A percentile compares a stretch with the other conserved stretches of the same genome.
These are phyloP conservation scores for Candida piceae DNA, from an alignment of 805 yeast genomes.

Conservation along the genomic window DNA sequence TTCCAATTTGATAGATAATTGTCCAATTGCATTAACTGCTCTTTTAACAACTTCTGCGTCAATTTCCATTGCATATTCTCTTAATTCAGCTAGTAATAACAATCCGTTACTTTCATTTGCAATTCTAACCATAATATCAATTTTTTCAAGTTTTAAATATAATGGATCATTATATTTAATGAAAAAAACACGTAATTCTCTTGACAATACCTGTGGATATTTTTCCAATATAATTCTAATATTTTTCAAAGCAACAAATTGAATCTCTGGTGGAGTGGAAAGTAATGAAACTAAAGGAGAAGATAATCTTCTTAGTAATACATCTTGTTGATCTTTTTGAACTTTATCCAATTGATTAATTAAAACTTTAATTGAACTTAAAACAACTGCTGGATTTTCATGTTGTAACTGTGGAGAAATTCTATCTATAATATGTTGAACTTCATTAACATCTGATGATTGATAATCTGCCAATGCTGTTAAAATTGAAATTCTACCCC, in stretches of 20 bases:
- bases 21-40: slow-evolving; percentile 63
- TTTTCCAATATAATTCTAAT: slow-evolving; percentile 85
- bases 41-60: slow-evolving; percentile 72
- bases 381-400: slow-evolving; percentile 91
- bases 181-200: slow-evolving; percentile 84
- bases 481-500: slow-evolving; percentile 94
- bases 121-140: slow-evolving; percentile 68
- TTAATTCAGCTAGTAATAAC: slow-evolving; percentile 60
- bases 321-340: slow-evolving; percentile 31
- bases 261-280: slow-evolving; percentile 89
- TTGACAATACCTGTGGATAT: slow-evolving; percentile 72
- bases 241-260: slow-evolving; percentile 87
- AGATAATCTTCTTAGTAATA: slow-evolving; percentile 61
- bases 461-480: slow-evolving; percentile 73
- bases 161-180: slow-evolving; percentile 83
- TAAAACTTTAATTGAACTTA: slow-evolving; percentile 77
- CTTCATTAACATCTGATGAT: slow-evolving; percentile 55
- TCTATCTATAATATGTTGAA: slow-evolving; percentile 80
- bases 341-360: slow-evolving; percentile 59
- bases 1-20: slow-evolving; percentile 61
- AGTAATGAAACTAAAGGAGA: slow-evolving; percentile 86
- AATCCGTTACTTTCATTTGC: slow-evolving; percentile 56
- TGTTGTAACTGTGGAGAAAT: slow-evolving; percentile 95
- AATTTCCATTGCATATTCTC: slow-evolving; percentile 80
- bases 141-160: slow-evolving; percentile 69